Base-by-base conservation (phyloP, 2,329 filamentous ascomycete species). In the Thelonectria blattea region DNA sequence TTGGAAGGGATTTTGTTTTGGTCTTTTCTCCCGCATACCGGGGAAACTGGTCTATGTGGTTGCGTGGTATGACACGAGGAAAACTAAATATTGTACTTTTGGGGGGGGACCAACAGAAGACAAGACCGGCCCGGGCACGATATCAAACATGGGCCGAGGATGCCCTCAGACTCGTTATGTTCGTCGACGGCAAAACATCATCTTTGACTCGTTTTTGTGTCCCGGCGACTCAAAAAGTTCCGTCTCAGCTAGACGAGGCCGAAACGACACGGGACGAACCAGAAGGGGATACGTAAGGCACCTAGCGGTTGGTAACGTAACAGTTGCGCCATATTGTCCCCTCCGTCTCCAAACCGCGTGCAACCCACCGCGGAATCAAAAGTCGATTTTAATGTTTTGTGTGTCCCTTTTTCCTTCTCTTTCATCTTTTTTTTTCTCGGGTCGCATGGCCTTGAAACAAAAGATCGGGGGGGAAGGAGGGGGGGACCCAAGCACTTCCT, bases 371-470 rank as follows among this genome's bases (percentile, higher is more conserved):
- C 42, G 42, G 42, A 24, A 46, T 18, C 2, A 18, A 18, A 14
- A 43, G 11, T 46, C 42, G 42, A 24, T 24, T 24, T 24, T 7
- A 41, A 17, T 41, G 8, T 41, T 39, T 34, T 34, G 32, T 10
- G 32, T 34, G 32, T 34, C 32, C 32, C 12, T 14, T 30, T 39
- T 52, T 20, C 39, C 30, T 39, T 14, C 47, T 27, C 37, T 22
- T 39, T 14, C 47, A 30, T 30, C 8, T 20, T 50, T 47, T n/a
- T 52, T 32, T 39, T 22, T 45, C 48, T 58, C 42, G 45, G 37
- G 58, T 62, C 52, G 67, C 62, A 67, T 70, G 67, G 64, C 62
- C 57, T 67, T 69, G 67, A 69, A 69, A 69, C 67, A 70, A 68
- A 60, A 52, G 57, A 50, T 62, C 66, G 51, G 58, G 51, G 42